phyloP scores from a whole-genome alignment of 1,284 basidiomycete species.

The Ceratorhiza oryzae-sativae region DNA sequence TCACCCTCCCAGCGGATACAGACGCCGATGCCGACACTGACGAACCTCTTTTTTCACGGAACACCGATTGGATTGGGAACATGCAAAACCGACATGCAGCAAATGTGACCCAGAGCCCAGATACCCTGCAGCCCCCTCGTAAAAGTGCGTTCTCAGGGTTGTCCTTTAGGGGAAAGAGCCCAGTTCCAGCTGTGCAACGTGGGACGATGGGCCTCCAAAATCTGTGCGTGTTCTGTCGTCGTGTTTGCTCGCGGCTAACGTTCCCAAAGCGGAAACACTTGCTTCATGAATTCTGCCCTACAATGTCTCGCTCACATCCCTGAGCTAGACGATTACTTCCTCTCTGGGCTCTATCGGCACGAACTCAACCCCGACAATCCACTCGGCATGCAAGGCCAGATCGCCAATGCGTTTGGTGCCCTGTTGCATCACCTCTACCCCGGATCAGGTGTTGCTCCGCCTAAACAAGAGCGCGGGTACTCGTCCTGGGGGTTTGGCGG shows the following conservation, averaged over 20 bases:
- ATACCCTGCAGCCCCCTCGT: neutral
- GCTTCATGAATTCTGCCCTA: constrained; percentile 97
- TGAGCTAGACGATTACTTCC: constrained; percentile 92
- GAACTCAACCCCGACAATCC: constrained; percentile 97
- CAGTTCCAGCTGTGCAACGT: constrained; percentile 23
- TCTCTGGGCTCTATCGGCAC: constrained; percentile 80
- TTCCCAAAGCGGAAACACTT: constrained; percentile 82
- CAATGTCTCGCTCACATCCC: constrained; percentile 94
- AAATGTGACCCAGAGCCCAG: neutral
- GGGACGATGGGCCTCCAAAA: constrained; percentile 89
- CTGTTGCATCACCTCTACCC: constrained; percentile 83
- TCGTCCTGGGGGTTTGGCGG: neutral
- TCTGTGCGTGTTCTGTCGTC: constrained; percentile 61
- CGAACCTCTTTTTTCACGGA: constrained; percentile 35
- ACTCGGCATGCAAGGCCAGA: constrained; percentile 94
- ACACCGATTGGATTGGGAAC: neutral
- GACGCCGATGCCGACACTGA: constrained; percentile 1
- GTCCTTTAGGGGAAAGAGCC: constrained; percentile 21
- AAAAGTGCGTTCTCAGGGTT: neutral
- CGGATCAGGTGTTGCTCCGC: constrained; percentile 20
- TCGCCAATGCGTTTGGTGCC: constrained; percentile 89
- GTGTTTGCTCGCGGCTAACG: constrained; percentile 28
- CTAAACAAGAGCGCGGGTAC: constrained; percentile 29
- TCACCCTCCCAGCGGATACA: constrained; percentile 4
- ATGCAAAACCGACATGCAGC: constrained; percentile 1